phyloP scores from a whole-genome alignment of 805 yeast genomes.

The Candida stauntonica region DNA sequence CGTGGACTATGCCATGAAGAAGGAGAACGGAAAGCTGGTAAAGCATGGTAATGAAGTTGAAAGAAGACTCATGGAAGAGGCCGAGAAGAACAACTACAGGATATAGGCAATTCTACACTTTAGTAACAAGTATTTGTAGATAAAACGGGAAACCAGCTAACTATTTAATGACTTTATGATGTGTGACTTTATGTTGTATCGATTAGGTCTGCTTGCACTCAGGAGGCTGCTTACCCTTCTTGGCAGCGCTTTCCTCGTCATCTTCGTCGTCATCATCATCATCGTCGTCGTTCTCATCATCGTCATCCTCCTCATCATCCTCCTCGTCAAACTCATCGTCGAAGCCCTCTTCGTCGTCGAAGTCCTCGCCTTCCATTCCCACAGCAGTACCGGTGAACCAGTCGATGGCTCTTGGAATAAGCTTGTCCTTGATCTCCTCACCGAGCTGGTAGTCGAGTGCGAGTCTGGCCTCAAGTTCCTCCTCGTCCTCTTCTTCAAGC shows the following conservation, averaged over 20 bases:
- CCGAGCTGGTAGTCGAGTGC: constrained; percentile 94
- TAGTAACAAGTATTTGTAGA: neutral
- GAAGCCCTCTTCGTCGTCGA: constrained; percentile 52
- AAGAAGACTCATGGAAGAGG: constrained; percentile 6
- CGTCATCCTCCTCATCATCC: constrained; percentile 36
- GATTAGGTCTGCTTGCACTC: constrained; percentile 58
- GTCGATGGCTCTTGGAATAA: constrained; percentile 94
- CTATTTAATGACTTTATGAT: too few species aligned
- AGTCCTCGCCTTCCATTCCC: constrained; percentile 67
- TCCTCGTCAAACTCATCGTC: constrained; percentile 45
- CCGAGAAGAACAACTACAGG: constrained; percentile 9
- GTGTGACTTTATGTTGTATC: too few species aligned
- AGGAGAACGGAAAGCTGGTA: constrained; percentile 11
- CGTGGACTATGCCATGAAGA: constrained; percentile 33
- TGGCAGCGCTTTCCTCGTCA: constrained; percentile 31
- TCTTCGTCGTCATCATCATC: constrained; percentile 26
- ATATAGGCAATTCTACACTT: neutral
- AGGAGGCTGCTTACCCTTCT: constrained; percentile 46
- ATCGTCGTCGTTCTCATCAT: constrained; percentile 37
- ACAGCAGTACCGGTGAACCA: constrained; percentile 99
- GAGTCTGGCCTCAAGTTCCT: constrained; percentile 75
- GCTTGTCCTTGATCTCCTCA: constrained; percentile 91
- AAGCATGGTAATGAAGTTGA: constrained; percentile 10
- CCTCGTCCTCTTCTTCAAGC: constrained; percentile 58
- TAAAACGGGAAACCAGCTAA: too few species aligned